phyloP scores from a whole-genome alignment of 2,329 filamentous ascomycete species.

The Tolypocladium tropicale region DNA sequence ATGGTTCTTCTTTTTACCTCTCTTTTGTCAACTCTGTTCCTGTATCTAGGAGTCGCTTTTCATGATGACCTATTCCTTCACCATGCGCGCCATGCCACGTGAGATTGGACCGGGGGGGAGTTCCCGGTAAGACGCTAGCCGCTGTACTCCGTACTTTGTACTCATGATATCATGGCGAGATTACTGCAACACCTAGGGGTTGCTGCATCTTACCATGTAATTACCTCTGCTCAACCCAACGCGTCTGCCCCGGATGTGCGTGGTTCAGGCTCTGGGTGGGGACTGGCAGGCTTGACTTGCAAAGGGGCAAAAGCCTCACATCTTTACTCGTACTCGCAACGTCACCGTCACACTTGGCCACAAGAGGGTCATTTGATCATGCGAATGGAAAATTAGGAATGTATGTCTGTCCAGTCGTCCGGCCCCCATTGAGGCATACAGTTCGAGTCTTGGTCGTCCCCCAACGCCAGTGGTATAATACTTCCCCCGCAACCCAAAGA shows the following conservation, averaged over 20 bases:
- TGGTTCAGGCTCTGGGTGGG: not conserved
- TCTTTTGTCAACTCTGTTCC: slow-evolving; percentile 19
- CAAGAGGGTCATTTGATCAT: not conserved
- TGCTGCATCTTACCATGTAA: no score
- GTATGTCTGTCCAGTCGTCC: not conserved
- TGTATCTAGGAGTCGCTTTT: slow-evolving; percentile 26
- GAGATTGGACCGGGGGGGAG: not conserved
- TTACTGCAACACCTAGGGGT: no score
- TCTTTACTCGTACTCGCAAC: not conserved
- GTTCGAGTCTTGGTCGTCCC: not conserved
- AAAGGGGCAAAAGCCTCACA: not conserved
- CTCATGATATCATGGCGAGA: no score
- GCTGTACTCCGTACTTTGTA: not conserved
- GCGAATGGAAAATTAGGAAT: not conserved
- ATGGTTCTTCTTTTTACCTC: slow-evolving; percentile 24
- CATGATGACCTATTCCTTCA: slow-evolving; percentile 18
- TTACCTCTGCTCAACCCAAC: no score
- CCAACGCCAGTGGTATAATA: slow-evolving; percentile 10
- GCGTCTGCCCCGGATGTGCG: no score
- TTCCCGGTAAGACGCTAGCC: not conserved
- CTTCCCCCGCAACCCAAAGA: not conserved
- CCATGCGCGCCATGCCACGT: not conserved
- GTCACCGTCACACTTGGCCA: no score
- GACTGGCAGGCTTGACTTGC: no score
- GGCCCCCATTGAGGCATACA: slow-evolving; percentile 2